Conservation (phyloP, 768 basidiomycete genomes). For the Mrakia gelida region DNA sequence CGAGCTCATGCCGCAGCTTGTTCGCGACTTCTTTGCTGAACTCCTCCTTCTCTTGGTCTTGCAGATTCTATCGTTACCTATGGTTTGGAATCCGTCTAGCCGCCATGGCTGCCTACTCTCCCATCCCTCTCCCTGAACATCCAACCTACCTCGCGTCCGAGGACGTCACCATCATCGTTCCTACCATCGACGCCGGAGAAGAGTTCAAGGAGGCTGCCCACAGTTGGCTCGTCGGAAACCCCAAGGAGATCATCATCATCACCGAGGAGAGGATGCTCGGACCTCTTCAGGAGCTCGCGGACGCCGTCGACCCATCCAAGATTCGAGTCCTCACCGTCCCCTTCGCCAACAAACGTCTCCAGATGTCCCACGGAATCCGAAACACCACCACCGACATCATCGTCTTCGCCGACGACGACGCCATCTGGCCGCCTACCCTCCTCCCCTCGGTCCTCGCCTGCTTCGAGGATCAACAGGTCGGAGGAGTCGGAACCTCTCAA, state of each 20-base stretch:
- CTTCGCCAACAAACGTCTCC: constrained; percentile 87
- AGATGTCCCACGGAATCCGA: constrained; percentile 90
- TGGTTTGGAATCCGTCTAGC: constrained; percentile 84
- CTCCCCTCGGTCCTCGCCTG: constrained; percentile 84
- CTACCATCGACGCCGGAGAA: constrained; percentile 92
- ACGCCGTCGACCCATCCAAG: constrained; percentile 69
- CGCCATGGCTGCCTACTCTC: constrained; percentile 74
- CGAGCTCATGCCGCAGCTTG: background rate
- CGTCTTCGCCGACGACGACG: constrained; percentile 91
- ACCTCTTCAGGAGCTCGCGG: constrained; percentile 81
- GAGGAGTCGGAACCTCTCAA: constrained; percentile 87
- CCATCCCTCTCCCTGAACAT: constrained; percentile 83
- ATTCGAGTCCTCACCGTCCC: constrained; percentile 86
- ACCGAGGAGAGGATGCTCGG: constrained; percentile 86
- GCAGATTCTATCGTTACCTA: constrained; percentile 85
- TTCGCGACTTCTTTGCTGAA: constrained; percentile 20
- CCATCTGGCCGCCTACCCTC: constrained; percentile 89
- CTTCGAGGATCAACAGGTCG: constrained; percentile 90
- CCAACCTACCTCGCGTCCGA: constrained; percentile 85
- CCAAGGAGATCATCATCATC: constrained; percentile 73
- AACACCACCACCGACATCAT: constrained; percentile 88
- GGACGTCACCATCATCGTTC: constrained; percentile 94
- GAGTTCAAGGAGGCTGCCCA: constrained; percentile 91
- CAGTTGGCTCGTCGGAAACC: constrained; percentile 86
- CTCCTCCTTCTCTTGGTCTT: background rate